These are phyloP conservation scores for Passalora sequoiae DNA, from an alignment of 2,329 filamentous ascomycete genomes.

Conservation along the genomic window DNA sequence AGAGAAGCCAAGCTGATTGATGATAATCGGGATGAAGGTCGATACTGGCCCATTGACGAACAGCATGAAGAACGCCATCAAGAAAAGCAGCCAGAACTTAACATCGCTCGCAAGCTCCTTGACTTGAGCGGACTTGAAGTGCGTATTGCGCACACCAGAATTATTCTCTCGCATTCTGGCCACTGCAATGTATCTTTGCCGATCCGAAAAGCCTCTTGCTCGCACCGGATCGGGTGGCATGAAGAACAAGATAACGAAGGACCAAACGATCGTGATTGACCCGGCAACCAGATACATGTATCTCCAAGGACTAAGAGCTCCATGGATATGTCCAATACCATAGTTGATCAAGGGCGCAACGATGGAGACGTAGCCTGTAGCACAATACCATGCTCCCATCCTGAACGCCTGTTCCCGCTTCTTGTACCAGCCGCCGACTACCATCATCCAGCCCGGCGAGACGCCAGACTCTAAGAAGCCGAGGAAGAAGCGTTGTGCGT, in stretches of 20 bases:
- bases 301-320: conserved; percentile 37
- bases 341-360: conserved; percentile 48
- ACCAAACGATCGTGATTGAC: conserved; percentile 40
- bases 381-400: conserved; percentile 33
- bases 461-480: conserved; percentile 54
- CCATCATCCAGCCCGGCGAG: conserved; percentile 54
- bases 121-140: conserved; percentile 44
- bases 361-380: conserved; percentile 43
- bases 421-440: conserved; percentile 36
- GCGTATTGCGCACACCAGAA: conserved; percentile 37
- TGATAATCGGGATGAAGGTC: conserved; percentile 45
- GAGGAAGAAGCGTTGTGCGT: conserved; percentile 51
- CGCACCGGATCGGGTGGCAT: conserved; percentile 41
- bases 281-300: conserved; percentile 39
- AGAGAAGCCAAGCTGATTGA: conserved; percentile 43
- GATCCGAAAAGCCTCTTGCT: conserved; percentile 39
- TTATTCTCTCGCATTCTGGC: conserved; percentile 29
- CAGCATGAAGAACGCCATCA: conserved; percentile 39
- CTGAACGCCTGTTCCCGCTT: conserved; percentile 29
- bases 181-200: conserved; percentile 29
- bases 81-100: conserved; percentile 41
- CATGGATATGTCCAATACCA: conserved; percentile 43
- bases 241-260: conserved; percentile 31
- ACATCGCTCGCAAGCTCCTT: conserved; percentile 32
- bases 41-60: conserved; percentile 45